Base-by-base conservation (phyloP, 2,329 filamentous ascomycete genomes). In the Periconia sp. region DNA sequence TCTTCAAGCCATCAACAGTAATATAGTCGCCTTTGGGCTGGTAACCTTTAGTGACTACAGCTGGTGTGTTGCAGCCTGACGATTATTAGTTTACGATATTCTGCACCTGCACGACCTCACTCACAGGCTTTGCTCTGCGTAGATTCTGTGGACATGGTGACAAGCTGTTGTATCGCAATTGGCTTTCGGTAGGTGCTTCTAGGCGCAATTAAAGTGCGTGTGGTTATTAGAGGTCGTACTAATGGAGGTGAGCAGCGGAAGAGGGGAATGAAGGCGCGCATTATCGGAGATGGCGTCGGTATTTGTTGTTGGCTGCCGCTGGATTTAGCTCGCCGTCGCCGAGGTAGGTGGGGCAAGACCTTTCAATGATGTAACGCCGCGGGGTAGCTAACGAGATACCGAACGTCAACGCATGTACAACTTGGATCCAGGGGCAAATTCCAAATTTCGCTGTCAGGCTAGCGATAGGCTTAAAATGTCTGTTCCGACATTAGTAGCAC, bases 1-100 rank as follows among this genome's bases (percentile, higher is more conserved):
- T 85, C 69, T 84, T 84, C 70, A 85, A 54, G 52, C 82, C 82
- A 68, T 82, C 77, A 58, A 83, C 72, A 43, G 76, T 78, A 56
- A 77, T 81, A 60, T 78, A 85, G 54, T 78, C 70, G 38, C 82
- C 82, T 67, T 84, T 84, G 46, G 72, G 67, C 55, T 78, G 65
- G 67, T 84, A 85, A 56, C 69, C 73, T 43, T 76, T 70, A 54
- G 61, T 60, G 11, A 77, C 69, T 30, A 78, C 71, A 5, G 76
- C 74, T 10, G 78, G 77, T 13, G 78, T 72, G 51, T 73, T 75
- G 68, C 77, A 80, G 68, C 75, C 63, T 65, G 37, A 32, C 45
- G 43, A 43, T 35, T 25, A 38, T 56, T 26, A 52, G 44, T 36
- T 5, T 39, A 12, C 10, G 11, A 2, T n/a, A n/a, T 13, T n/a